phyloP scores from a whole-genome alignment of 148 eudicot genomes.

The Spergularia bocconei region DNA sequence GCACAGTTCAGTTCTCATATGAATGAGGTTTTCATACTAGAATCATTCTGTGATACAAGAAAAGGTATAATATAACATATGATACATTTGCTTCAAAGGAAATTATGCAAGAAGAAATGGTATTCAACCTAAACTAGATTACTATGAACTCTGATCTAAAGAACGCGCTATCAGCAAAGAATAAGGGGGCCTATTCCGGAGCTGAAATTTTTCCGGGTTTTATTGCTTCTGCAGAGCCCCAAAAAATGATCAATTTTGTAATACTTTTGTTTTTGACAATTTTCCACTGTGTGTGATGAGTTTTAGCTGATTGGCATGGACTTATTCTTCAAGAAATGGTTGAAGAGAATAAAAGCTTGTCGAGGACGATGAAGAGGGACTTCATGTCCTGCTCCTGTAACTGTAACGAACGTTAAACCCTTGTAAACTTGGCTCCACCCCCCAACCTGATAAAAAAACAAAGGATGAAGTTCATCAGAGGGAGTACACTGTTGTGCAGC shows the following conservation, averaged over 20 bases:
- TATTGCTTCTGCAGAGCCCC: slow-evolving; percentile 19
- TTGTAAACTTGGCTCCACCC: slow-evolving; percentile 96
- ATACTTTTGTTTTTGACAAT: background rate
- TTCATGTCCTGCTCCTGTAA: slow-evolving; percentile 92
- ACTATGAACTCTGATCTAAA: slow-evolving; percentile 18
- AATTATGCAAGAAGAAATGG: slow-evolving; percentile 19
- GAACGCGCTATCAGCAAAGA: slow-evolving; percentile 19
- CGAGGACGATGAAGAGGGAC: slow-evolving; percentile 93
- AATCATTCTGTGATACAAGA: slow-evolving; percentile 5
- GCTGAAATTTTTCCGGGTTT: background rate
- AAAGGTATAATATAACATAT: slow-evolving; percentile 1
- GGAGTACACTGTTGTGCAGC: too few species aligned
- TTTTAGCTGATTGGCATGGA: slow-evolving; percentile 45
- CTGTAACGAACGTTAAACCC: slow-evolving; percentile 75
- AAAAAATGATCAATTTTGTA: slow-evolving; percentile 18
- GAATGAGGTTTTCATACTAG: slow-evolving; percentile 33
- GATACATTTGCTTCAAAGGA: slow-evolving; percentile 26
- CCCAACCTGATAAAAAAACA: slow-evolving; percentile 56
- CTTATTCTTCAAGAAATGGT: slow-evolving; percentile 64
- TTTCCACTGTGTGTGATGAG: background rate
- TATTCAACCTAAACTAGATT: background rate
- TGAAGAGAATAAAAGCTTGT: slow-evolving; percentile 77
- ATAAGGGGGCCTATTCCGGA: slow-evolving; percentile 17
- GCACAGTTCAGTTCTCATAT: background rate
- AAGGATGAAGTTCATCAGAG: background rate